Base-by-base conservation (phyloP, 345 rosid species). In the Chamaenerion angustifolium region DNA sequence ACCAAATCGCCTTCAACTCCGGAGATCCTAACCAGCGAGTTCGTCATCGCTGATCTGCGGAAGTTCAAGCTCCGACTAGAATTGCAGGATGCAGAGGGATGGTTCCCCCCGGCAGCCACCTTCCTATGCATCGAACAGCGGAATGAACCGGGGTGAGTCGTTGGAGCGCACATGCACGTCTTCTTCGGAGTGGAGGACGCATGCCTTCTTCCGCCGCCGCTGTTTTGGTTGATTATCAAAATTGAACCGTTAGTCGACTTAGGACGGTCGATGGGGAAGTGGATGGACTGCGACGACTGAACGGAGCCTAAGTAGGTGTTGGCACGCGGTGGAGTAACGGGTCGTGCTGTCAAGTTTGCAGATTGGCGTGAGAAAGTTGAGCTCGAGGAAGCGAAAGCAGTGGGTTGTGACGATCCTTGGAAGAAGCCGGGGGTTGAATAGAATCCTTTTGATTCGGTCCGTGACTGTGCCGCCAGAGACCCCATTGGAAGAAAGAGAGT, bases 1-100 rank as follows among this genome's bases (percentile, higher is more conserved):
- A 79, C 80, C 76, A 69, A 55, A 44, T 79, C 86, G 11, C 86
- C 86, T 45, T 79, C 86, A 17, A 79, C 82, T 16, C 86, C 82
- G 12, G 80, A 64, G 47, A 79, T 76, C 52, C 86, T 76, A 18
- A 73, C 82, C 3, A 79, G 62, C 7, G 86, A 76, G 48, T 79
- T 79, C 64, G 67, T 73, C 82, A 79, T 79, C 18, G 82, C 82
- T 27, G 82, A 77, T 51, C 82, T 64, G 65, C 68, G 60, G 54
- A 60, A 61, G 48, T 77, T 73, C 46, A 77, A 42, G 21, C 75
- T 41, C 46, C 69, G 47, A n/a, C 72, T 65, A 48, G 53, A 58
- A 18, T 56, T 41, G 58, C 45, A 53, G 35, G 71, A 45, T 9
- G 40, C 49, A 4, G 77, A 55, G 25, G 2, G 25, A 3, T n/a